Base-by-base conservation (phyloP, 75 land plant species). In the Gnetum montanum region DNA sequence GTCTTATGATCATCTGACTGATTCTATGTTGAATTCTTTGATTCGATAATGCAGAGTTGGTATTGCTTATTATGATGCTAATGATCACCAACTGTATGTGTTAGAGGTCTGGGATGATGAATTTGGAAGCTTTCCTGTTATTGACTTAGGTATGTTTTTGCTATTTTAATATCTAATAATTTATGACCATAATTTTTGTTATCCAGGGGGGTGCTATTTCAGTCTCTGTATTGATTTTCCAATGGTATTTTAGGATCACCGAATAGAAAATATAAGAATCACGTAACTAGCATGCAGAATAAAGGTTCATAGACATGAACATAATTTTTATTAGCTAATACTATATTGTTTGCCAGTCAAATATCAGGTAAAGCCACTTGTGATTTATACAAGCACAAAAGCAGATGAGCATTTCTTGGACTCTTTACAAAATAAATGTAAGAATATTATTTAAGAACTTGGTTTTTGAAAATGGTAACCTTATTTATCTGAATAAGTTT, bases 21-120 rank as follows among this genome's bases (percentile, higher is more conserved):
- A 15, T 41, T 41, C 3, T 18, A 41, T 41, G n/a, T 15, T 41
- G 43, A 41, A 43, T 53, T 20, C 13, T 23, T 23, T 57, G 35
- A 13, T n/a, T 26, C 28, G 15, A 15, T 38, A 4, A 26, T 40
- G 34, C 83, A 94, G 99, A 62, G 61, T 95, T 75, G 99, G 99
- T 13, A 72, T 83, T 29, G 78, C 99, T 23, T 90, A 80, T 54
- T 95, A 80, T 66, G 96, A 95, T 69, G 70, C 71, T 7, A 65
- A 64, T 27, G 65, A 66, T 22, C 63, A 70, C 54, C 81, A 75
- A 31, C 90, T 95, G 63, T 71, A 69, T 70, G 96, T 90, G 24
- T 43, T 90, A 66, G 96, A 95, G 50, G 68, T 80, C 43, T 95
- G 99, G 96, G 99, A 95, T 45, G 88, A 90, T 60, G 96, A 79